Percentiles rank a stretch among this genome's conserved stretches.
These are phyloP conservation scores for Colletotrichum sp. DNA, from an alignment of 2,329 filamentous ascomycete genomes.

Conservation along the genomic window DNA sequence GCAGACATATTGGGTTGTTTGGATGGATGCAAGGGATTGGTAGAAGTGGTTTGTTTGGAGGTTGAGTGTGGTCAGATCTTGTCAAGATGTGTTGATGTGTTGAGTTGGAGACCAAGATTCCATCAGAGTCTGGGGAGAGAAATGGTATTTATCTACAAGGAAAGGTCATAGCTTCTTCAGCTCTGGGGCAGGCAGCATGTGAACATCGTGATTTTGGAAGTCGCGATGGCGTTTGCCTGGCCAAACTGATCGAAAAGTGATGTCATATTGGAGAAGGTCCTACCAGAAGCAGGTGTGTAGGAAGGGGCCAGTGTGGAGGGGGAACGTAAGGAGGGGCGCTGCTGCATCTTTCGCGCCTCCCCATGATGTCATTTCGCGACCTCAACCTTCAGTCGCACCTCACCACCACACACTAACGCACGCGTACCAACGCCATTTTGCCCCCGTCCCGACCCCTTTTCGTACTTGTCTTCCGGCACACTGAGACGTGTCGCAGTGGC, in stretches of 20 bases:
- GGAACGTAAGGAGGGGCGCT: constrained; percentile 4
- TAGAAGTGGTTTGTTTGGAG: not conserved
- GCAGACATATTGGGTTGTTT: constrained; percentile 18
- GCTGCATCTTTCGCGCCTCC: not conserved
- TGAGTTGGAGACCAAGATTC: not conserved
- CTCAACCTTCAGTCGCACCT: not conserved
- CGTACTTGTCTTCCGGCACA: not conserved
- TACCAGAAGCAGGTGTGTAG: not conserved
- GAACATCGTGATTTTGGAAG: constrained; percentile 14
- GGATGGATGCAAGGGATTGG: not conserved
- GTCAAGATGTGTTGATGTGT: not conserved
- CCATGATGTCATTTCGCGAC: constrained; percentile 17
- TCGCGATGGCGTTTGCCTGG: not conserved
- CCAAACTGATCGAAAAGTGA: constrained; percentile 5
- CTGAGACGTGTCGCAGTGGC: not conserved
- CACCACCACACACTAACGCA: not conserved
- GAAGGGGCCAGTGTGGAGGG: not conserved
- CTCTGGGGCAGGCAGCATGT: constrained; percentile 7
- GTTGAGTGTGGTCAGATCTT: not conserved
- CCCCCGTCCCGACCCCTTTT: not conserved
- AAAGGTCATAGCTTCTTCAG: not conserved
- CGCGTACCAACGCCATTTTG: not conserved
- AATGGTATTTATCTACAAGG: constrained; percentile 5
- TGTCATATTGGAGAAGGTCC: constrained; percentile 14
- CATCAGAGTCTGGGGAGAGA: not conserved